A percentile compares a stretch with the other conserved stretches of the same genome.
Conservation (phyloP, 2,329 filamentous ascomycete species). For the Alternaria sp. region DNA sequence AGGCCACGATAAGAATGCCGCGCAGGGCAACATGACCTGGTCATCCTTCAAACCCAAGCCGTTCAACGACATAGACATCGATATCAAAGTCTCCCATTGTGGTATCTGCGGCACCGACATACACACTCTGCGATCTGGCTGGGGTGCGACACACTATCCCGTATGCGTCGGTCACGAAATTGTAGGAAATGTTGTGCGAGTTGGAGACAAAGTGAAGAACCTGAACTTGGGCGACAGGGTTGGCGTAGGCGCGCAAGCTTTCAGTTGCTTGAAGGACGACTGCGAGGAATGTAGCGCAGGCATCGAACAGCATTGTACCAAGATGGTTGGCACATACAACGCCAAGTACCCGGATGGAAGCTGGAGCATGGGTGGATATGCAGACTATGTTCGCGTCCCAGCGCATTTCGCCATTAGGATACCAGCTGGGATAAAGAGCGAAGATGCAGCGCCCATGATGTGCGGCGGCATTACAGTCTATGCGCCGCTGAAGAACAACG, state of each 20-base stretch:
- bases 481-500: conserved; percentile 71
- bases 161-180: conserved; percentile 55
- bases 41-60: conserved; percentile 57
- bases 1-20: conserved; percentile 59
- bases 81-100: conserved; percentile 47
- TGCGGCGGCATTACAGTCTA: conserved; percentile 81
- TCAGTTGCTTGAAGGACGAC: conserved; percentile 55
- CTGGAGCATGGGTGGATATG: conserved; percentile 72
- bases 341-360: conserved; percentile 63
- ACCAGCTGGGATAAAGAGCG: conserved; percentile 58
- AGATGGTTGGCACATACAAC: conserved; percentile 67
- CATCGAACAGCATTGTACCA: conserved; percentile 54
- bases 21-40: conserved; percentile 64
- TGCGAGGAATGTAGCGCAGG: conserved; percentile 64
- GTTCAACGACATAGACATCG: conserved; percentile 44
- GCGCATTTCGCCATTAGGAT: conserved; percentile 68
- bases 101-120: conserved; percentile 50
- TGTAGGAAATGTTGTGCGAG: conserved; percentile 49
- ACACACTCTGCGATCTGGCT: conserved; percentile 53
- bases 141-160: conserved; percentile 56
- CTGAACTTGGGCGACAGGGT: conserved; percentile 69
- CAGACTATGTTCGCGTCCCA: conserved; percentile 62
- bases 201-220: conserved; percentile 48
- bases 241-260: conserved; percentile 61
- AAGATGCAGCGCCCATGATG: conserved; percentile 72